Percentiles rank a stretch among this genome's conserved stretches.
These are phyloP conservation scores for Aspergillus taichungensis DNA, from an alignment of 495 filamentous ascomycete species.

Conservation along the genomic window DNA sequence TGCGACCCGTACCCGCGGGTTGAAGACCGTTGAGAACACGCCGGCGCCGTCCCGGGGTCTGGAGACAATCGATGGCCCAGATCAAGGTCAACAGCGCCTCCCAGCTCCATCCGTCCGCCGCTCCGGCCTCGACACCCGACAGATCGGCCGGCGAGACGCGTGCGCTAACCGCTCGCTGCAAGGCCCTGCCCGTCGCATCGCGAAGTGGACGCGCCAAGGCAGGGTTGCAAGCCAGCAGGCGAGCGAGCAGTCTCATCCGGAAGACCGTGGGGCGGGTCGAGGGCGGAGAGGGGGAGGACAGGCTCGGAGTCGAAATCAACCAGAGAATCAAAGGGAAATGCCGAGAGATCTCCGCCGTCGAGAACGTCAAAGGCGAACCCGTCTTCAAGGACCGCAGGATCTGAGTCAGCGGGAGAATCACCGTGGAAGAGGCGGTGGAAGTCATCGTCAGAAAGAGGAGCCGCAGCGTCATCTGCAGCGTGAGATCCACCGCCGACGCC, in stretches of 20 bases:
- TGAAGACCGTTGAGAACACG: slow-evolving; percentile 15
- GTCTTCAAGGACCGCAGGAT: slow-evolving; percentile 70
- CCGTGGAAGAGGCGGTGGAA: slow-evolving; percentile 60
- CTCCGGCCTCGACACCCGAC: slow-evolving; percentile 23
- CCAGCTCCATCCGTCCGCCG: slow-evolving; percentile 28
- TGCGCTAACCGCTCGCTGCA: slow-evolving; percentile 54
- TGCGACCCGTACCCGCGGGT: too few species aligned
- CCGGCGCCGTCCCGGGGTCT: slow-evolving; percentile 25
- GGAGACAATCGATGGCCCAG: slow-evolving; percentile 40
- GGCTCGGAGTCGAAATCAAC: slow-evolving; percentile 67
- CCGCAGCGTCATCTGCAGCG: slow-evolving; percentile 36
- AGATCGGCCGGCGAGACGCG: slow-evolving; percentile 21
- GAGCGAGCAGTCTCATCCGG: slow-evolving; percentile 47
- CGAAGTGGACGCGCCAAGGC: slow-evolving; percentile 80
- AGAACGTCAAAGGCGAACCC: slow-evolving; percentile 60
- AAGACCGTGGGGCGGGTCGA: slow-evolving; percentile 43
- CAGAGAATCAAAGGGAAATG: slow-evolving; percentile 78
- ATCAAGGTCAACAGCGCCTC: slow-evolving; percentile 39
- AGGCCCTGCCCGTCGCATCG: slow-evolving; percentile 85
- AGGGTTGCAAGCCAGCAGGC: slow-evolving; percentile 74
- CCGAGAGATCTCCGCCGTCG: slow-evolving; percentile 45
- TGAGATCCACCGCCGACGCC: slow-evolving; percentile 35
- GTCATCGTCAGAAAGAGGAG: slow-evolving; percentile 57
- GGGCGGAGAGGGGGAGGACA: slow-evolving; percentile 34
- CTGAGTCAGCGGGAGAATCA: slow-evolving; percentile 60